Evolutionary conservation across 306 rosid genomes (phyloP).

Genomic region (Quercus mongolica): DNA sequence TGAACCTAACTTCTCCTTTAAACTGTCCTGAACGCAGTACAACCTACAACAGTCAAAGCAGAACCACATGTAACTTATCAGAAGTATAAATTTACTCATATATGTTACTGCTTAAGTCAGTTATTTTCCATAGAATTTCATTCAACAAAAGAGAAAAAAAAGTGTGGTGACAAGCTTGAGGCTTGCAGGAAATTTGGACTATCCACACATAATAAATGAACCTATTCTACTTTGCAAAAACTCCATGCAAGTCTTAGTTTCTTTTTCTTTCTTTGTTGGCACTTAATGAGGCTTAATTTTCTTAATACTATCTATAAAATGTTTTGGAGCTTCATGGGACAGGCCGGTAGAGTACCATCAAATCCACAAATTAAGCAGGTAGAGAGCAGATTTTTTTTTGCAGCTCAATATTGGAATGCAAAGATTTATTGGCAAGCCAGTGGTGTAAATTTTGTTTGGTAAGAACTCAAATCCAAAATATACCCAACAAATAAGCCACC

Average conservation of each 20-base stretch:
- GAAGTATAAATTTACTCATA: background rate
- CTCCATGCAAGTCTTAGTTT: background rate
- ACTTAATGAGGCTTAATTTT: background rate
- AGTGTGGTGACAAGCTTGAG: background rate
- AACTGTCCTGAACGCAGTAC: slow-evolving; percentile 76
- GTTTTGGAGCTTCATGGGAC: no score
- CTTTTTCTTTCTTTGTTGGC: background rate
- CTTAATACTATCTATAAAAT: background rate
- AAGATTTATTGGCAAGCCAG: background rate
- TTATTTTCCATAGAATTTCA: background rate
- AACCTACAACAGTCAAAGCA: slow-evolving; percentile 45
- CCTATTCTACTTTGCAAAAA: background rate
- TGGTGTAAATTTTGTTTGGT: background rate
- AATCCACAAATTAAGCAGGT: no score
- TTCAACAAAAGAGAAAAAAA: background rate
- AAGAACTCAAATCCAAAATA: background rate
- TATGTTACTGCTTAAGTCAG: background rate
- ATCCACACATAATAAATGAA: background rate
- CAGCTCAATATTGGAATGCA: background rate
- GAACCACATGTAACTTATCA: background rate
- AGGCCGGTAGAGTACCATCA: no score
- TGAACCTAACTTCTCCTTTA: slow-evolving; percentile 82
- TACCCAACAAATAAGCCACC: background rate
- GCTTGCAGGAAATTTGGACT: background rate
- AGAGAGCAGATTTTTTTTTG: no score